Evolutionary conservation across 2,329 filamentous ascomycete species (phyloP), one percentile per base, ranked within the genome.

Genomic region (Penicillium sp.): DNA sequence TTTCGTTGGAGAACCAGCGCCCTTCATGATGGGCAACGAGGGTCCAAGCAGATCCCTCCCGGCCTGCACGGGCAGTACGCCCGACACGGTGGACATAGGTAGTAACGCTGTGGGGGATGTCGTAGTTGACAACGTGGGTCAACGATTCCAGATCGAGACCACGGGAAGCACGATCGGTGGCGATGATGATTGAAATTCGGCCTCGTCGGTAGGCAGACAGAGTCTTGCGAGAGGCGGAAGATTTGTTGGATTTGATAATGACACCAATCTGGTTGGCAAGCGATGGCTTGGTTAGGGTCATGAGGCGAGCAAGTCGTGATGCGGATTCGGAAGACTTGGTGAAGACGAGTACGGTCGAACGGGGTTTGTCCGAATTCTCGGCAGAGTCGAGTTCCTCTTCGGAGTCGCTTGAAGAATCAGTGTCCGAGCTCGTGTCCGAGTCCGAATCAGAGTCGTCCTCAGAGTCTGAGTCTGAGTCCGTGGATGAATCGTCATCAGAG

Each of bases 41-140:
- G 0, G 89, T 95, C 87, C 89, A 95, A 0, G 91, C 89, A 39
- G 82, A 77, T 1, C 91, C 91, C 1, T 71, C 57, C 44, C 82
- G 81, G 1, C 86, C 89, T 0, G 88, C 93, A 64, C 90, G 79
- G 0, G 91, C 91, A 0, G 91, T 96, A 46, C 93, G 82, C 29
- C 93, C 91, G 1, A 96, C 89, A 32, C 93, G 85, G 66, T 97
- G 93, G 4, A 97, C 83, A 60, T 97, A 97, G 20, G 83, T 85
- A 5, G 85, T 86, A 27, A 89, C 74, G 60, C 85, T 90, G 4
- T 82, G 78, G 0, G 91, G 91, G 42, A 96, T 77, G 65, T 96
- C 91, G 73, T 97, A 97, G 71, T 95, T 96, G 69, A 97, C 75
- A 38, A 97, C 89, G 62, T 95, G 87, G 28, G 84, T 82, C 38